A percentile compares a stretch with the other conserved stretches of the same genome.
Conservation (phyloP, 2,329 filamentous ascomycete genomes). For the Fulvia fulva region DNA sequence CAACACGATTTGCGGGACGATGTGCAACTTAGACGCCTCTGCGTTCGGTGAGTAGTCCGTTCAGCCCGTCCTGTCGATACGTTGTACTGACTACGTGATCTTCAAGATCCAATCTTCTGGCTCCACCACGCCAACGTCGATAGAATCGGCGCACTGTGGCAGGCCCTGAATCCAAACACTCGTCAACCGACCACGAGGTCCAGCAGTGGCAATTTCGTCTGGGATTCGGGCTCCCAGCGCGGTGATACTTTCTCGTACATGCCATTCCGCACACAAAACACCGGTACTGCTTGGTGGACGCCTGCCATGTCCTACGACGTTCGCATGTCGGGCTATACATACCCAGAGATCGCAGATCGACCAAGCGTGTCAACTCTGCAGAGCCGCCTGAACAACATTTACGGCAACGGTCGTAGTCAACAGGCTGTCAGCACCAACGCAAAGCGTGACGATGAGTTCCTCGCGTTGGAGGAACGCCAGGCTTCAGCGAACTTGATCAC, state of each 20-base stretch:
- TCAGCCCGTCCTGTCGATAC: no score
- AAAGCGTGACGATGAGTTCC: background rate
- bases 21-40: conserved; percentile 65
- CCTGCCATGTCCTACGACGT: conserved; percentile 6
- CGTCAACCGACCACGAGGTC: background rate
- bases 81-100: no score
- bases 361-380: conserved; percentile 43
- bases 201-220: conserved; percentile 48
- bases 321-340: conserved; percentile 58
- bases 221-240: conserved; percentile 49
- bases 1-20: conserved; percentile 61
- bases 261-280: conserved; percentile 41
- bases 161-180: conserved; percentile 62
- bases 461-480: background rate
- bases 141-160: conserved; percentile 72
- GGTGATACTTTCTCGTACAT: conserved; percentile 58
- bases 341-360: conserved; percentile 58
- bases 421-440: conserved; percentile 3
- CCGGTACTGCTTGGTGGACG: background rate
- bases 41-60: no score
- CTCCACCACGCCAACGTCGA: conserved; percentile 73
- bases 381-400: conserved; percentile 57
- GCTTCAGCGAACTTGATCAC: background rate
- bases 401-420: conserved; percentile 42
- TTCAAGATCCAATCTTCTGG: conserved; percentile 76